Percentiles rank a stretch among this genome's conserved stretches.
phyloP scores from a whole-genome alignment of 176 grass and related monocot genomes.

The Tillandsia fasciculata region DNA sequence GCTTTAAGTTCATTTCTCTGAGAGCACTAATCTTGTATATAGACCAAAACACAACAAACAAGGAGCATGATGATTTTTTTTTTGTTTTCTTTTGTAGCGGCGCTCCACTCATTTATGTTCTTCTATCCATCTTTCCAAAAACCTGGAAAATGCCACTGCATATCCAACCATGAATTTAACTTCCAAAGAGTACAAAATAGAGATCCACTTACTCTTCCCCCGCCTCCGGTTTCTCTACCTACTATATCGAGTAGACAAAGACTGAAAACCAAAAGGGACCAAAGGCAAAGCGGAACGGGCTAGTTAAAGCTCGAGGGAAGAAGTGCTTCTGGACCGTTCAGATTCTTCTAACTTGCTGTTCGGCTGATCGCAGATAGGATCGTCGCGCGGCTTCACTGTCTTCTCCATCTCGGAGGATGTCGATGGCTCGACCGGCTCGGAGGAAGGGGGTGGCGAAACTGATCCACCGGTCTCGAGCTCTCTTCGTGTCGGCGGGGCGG shows the following conservation, averaged over 20 bases:
- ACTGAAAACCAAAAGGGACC: not conserved
- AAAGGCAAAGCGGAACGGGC: not conserved
- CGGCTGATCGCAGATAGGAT: not conserved
- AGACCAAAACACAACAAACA: too few relatives aligned
- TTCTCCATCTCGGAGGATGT: not conserved
- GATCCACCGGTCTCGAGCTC: not conserved
- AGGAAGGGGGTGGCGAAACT: not conserved
- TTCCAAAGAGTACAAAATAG: too few relatives aligned
- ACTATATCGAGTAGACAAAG: not conserved
- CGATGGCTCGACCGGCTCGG: not conserved
- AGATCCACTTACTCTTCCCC: too few relatives aligned
- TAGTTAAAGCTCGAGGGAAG: not conserved
- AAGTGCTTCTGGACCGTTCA: conserved; percentile 1
- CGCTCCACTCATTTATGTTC: too few relatives aligned
- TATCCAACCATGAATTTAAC: too few relatives aligned
- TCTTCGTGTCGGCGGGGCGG: not conserved
- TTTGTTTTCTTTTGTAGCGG: too few relatives aligned
- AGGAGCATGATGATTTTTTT: too few relatives aligned
- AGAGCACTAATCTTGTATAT: too few relatives aligned
- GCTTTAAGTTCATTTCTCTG: too few relatives aligned
- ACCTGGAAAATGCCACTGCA: too few relatives aligned
- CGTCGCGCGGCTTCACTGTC: not conserved
- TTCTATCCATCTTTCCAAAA: too few relatives aligned
- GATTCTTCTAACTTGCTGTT: conserved; percentile 4
- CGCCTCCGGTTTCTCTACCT: too few relatives aligned